phyloP scores from a whole-genome alignment of 768 basidiomycete species.

The Pisolithus tinctorius region DNA sequence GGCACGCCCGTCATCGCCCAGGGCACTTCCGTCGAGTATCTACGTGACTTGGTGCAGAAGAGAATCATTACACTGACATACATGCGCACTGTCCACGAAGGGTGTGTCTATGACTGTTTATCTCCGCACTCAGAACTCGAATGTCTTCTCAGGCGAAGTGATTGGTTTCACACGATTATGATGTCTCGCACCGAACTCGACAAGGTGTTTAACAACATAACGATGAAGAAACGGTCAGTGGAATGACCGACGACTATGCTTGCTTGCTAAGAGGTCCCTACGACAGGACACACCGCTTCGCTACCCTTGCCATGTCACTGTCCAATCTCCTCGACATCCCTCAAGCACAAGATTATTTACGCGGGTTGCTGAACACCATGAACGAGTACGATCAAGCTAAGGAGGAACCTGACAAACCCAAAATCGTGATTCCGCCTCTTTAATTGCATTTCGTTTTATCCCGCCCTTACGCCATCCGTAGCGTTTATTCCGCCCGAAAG shows the following conservation, averaged over 20 bases:
- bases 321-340: conserved; percentile 76
- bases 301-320: conserved; percentile 82
- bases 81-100: conserved; percentile 79
- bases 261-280: conserved; percentile 3
- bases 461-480: conserved; percentile 19
- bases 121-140: conserved; percentile 1
- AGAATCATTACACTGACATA: conserved; percentile 82
- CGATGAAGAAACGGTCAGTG: conserved; percentile 73
- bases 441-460: background rate
- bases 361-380: conserved; percentile 63
- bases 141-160: conserved; percentile 48
- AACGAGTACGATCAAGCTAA: conserved; percentile 75
- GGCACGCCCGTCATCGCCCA: conserved; percentile 33
- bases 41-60: conserved; percentile 77
- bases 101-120: conserved; percentile 41
- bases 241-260: background rate
- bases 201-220: conserved; percentile 61
- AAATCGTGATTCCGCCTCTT: conserved; percentile 45
- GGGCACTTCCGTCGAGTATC: conserved; percentile 70
- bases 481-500: conserved; percentile 57
- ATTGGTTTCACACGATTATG: conserved; percentile 87
- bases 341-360: conserved; percentile 73
- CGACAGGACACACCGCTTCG: conserved; percentile 71
- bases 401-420: conserved; percentile 45
- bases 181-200: conserved; percentile 71